Percentiles rank a stretch among this genome's conserved stretches.
Evolutionary conservation across 2,329 filamentous ascomycete genomes (phyloP).

Genomic region (Exserohilum turcica): DNA sequence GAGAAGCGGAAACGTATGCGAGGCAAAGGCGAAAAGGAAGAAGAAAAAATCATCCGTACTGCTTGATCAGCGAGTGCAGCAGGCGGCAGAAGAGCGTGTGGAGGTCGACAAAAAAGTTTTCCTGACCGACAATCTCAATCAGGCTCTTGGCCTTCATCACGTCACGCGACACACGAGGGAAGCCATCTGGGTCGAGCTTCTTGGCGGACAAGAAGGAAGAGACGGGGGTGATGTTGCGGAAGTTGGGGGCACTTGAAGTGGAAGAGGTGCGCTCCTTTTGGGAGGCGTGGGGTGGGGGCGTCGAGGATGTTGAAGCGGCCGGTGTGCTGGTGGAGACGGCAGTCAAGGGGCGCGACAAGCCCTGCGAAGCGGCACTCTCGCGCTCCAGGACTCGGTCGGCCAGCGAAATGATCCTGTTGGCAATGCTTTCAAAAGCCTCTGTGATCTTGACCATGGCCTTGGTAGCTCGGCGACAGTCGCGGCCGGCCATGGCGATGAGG

Average conservation of each 20-base stretch:
- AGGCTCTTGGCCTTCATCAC: constrained; percentile 60
- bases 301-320: constrained; percentile 36
- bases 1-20: constrained; percentile 10
- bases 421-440: constrained; percentile 59
- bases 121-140: constrained; percentile 64
- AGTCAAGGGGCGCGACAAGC: constrained; percentile 33
- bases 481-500: constrained; percentile 61
- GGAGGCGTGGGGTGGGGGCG: constrained; percentile 35
- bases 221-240: constrained; percentile 58
- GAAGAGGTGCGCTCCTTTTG: constrained; percentile 37
- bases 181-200: constrained; percentile 61
- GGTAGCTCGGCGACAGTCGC: constrained; percentile 58
- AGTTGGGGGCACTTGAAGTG: constrained; percentile 39
- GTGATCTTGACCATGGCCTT: constrained; percentile 49
- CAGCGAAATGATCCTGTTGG: constrained; percentile 56
- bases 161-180: constrained; percentile 58
- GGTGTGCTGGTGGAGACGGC: constrained; percentile 37
- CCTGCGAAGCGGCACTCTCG: constrained; percentile 37
- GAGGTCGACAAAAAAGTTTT: constrained; percentile 63
- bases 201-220: constrained; percentile 64
- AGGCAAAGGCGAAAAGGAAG: not conserved
- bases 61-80: constrained; percentile 47
- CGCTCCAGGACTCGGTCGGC: constrained; percentile 48
- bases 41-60: constrained; percentile 38
- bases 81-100: constrained; percentile 58